Base-by-base conservation (phyloP, 1,284 basidiomycete genomes). In the Afroboletus lepidellus region DNA sequence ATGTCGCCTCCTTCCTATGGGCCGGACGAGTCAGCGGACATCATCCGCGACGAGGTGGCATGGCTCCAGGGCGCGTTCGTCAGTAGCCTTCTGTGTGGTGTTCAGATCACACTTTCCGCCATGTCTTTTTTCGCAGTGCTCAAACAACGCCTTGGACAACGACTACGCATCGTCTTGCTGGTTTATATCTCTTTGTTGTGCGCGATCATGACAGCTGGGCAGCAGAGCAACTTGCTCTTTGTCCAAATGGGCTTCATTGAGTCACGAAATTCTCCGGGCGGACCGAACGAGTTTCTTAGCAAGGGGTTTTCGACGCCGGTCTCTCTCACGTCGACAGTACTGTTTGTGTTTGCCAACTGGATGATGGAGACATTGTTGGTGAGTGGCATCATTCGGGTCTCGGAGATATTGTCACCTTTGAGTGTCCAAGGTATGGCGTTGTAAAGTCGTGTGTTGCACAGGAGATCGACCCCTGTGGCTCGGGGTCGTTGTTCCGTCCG, bases 31-130 rank as follows among this genome's bases (percentile, higher is more conserved):
- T 25, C 59, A 13, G 20, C 0, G 6, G 0, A 53, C 24, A 5
- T 41, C 23, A 51, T 55, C 18, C 9, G 1, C 16, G 54, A 51
- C 20, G 61, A 65, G 34, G 41, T 57, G 5, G n/a, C 59, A 24
- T 63, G 61, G 64, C 59, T 63, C 11, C 64, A 63, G 45, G 63
- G 61, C 27, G 62, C 64, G 5, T 55, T 66, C 34, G 18, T 66
- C 27, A 51, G 62, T 38, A 55, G 48, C 30, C 48, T 66, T 27
- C 46, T 64, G 38, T 63, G 54, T 15, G 61, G 61, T 0, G 30
- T 64, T 21, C 62, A 64, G 27, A 51, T 60, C 38, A 54, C 57
- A 5, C 60, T 63, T 13, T 62, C 62, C 3, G n/a, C 12, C 41
- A 48, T 66, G 48, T 62, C 61, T 36, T 63, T 66, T 30, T 16